phyloP scores from a whole-genome alignment of 2,329 filamentous ascomycete species.

The Chaetomium strumarium region DNA sequence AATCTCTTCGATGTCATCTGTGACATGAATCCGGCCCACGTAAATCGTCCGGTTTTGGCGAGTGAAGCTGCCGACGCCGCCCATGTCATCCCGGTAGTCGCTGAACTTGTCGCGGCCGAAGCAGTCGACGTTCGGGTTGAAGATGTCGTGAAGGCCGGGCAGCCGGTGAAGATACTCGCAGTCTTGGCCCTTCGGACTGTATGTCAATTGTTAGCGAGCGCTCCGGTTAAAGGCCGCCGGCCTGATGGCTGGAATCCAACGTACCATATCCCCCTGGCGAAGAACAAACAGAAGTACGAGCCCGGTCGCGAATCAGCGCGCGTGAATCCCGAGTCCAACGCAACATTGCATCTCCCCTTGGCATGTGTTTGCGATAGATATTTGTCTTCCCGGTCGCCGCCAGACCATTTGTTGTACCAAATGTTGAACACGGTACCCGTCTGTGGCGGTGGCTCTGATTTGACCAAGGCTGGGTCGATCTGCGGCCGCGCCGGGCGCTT shows the following conservation, averaged over 20 bases:
- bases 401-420: slow-evolving; percentile 98
- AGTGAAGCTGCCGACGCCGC: slow-evolving; percentile 90
- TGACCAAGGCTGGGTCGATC: slow-evolving; percentile 77
- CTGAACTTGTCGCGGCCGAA: slow-evolving; percentile 90
- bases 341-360: slow-evolving; percentile 79
- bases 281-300: slow-evolving; percentile 88
- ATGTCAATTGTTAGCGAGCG: slow-evolving; percentile 35
- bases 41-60: slow-evolving; percentile 92
- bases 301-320: slow-evolving; percentile 70
- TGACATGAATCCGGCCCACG: slow-evolving; percentile 87
- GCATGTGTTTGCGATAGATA: slow-evolving; percentile 78
- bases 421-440: slow-evolving; percentile 97
- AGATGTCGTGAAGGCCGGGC: slow-evolving; percentile 80
- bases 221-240: slow-evolving; percentile 31
- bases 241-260: slow-evolving; percentile 28
- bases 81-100: slow-evolving; percentile 96
- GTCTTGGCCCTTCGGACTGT: slow-evolving; percentile 71
- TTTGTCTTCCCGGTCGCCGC: slow-evolving; percentile 89
- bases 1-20: slow-evolving; percentile 94
- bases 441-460: slow-evolving; percentile 79
- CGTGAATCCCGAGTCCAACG: slow-evolving; percentile 72
- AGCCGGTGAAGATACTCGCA: slow-evolving; percentile 92
- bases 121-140: slow-evolving; percentile 90
- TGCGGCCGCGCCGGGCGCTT: slow-evolving; percentile 83
- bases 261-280: slow-evolving; percentile 69